These are phyloP conservation scores for Cercospora sp. DNA, from an alignment of 2,329 filamentous ascomycete genomes.

Conservation along the genomic window DNA sequence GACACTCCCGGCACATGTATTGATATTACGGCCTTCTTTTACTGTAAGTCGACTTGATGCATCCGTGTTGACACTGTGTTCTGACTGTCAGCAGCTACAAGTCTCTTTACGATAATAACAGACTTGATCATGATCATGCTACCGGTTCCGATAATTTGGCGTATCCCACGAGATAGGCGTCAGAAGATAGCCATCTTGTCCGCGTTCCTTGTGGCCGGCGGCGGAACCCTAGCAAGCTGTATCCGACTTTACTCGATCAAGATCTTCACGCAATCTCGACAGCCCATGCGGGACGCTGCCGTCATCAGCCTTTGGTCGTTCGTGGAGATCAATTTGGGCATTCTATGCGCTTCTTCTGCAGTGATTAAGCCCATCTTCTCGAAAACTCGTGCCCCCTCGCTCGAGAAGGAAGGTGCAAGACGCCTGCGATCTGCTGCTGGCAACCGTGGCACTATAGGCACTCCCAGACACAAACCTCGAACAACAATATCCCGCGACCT, in stretches of 20 bases:
- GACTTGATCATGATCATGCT: constrained; percentile 43
- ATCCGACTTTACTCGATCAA: constrained; percentile 37
- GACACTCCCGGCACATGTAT: constrained; percentile 38
- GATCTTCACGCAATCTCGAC: constrained; percentile 31
- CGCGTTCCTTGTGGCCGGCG: constrained; percentile 29
- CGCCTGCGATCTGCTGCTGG: constrained; percentile 8
- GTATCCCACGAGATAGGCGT: constrained; percentile 36
- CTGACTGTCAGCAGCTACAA: constrained; percentile 26
- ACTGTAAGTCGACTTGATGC: constrained; percentile 21
- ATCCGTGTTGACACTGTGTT: neutral
- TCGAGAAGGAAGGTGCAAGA: constrained; percentile 9
- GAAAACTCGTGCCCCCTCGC: constrained; percentile 19
- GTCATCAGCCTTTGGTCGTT: constrained; percentile 38
- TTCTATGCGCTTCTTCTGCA: constrained; percentile 37
- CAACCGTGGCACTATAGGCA: constrained; percentile 7
- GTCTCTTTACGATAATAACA: constrained; percentile 42
- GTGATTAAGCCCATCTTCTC: constrained; percentile 27
- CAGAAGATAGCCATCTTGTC: constrained; percentile 40
- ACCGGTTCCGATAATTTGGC: constrained; percentile 43
- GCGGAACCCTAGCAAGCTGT: constrained; percentile 36
- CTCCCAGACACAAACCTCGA: constrained; percentile 2
- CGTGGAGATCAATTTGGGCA: constrained; percentile 37
- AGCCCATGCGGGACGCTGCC: constrained; percentile 34
- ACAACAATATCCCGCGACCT: constrained; percentile 14
- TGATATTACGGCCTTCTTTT: constrained; percentile 40